phyloP scores from a whole-genome alignment of 2,329 filamentous ascomycete genomes.

The Ceratocystis harringtonii region DNA sequence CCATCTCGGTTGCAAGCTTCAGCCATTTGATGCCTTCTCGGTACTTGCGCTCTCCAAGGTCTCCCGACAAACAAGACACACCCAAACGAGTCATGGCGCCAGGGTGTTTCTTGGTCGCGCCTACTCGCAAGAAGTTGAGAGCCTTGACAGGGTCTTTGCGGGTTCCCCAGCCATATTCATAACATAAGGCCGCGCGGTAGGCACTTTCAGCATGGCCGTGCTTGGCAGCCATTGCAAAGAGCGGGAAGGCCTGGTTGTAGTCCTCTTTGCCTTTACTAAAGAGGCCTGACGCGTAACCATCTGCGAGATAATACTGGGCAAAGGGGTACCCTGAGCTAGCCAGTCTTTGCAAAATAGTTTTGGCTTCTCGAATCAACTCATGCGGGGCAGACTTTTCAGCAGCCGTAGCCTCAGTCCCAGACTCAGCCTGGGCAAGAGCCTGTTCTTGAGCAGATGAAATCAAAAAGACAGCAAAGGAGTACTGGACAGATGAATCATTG shows the following conservation, averaged over 20 bases:
- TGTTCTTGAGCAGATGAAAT: conserved; percentile 77
- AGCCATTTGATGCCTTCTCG: conserved; percentile 92
- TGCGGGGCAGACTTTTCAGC: conserved; percentile 39
- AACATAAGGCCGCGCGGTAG: conserved; percentile 84
- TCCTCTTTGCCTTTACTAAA: conserved; percentile 93
- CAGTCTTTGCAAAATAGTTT: conserved; percentile 72
- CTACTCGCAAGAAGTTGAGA: conserved; percentile 79
- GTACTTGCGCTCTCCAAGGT: conserved; percentile 76
- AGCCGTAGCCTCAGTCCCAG: conserved; percentile 22
- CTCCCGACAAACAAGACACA: conserved; percentile 75
- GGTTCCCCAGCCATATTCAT: conserved; percentile 96
- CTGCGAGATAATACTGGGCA: conserved; percentile 92
- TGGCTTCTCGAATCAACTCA: conserved; percentile 71
- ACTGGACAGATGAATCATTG: conserved; percentile 75
- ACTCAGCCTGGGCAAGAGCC: conserved; percentile 39
- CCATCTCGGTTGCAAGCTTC: conserved; percentile 78
- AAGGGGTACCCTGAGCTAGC: conserved; percentile 85
- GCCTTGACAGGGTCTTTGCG: conserved; percentile 81
- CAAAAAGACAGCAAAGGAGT: conserved; percentile 92
- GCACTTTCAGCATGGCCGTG: conserved; percentile 94
- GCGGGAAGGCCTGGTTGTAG: conserved; percentile 76
- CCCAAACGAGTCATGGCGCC: conserved; percentile 88
- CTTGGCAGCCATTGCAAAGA: conserved; percentile 88
- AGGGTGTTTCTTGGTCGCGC: conserved; percentile 85
- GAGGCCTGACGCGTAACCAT: conserved; percentile 84